Conservation (phyloP, 176 grass and related monocot species). For the Carex myosuroides region DNA sequence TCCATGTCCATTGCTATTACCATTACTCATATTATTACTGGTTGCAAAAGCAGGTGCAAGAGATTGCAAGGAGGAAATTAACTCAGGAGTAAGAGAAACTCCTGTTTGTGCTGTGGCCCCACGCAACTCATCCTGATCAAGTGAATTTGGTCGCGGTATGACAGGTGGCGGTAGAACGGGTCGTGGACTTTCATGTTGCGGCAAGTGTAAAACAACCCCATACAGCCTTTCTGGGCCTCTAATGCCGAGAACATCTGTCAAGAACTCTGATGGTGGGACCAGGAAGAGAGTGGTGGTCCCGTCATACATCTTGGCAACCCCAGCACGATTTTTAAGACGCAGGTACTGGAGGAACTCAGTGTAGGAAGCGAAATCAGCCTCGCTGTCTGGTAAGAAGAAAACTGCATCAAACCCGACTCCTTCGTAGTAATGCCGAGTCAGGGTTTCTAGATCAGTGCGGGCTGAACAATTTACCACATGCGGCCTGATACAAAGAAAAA, state of each 20-base stretch:
- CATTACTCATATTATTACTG: neutral
- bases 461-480: constrained; percentile 71
- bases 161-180: constrained; percentile 11
- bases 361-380: constrained; percentile 91
- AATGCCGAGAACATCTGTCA: constrained; percentile 68
- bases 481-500: constrained; percentile 45
- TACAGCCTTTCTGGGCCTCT: constrained; percentile 81
- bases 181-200: constrained; percentile 50
- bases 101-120: constrained; percentile 35
- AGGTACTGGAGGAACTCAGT: constrained; percentile 87
- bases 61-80: constrained; percentile 70
- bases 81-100: constrained; percentile 61
- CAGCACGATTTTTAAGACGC: constrained; percentile 70
- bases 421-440: constrained; percentile 65
- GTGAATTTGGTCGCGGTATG: constrained; percentile 26
- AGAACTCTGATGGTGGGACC: constrained; percentile 81
- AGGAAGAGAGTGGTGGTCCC: constrained; percentile 68
- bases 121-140: constrained; percentile 18
- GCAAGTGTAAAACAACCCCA: constrained; percentile 75
- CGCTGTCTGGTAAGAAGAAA: constrained; percentile 81
- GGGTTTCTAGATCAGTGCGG: constrained; percentile 82
- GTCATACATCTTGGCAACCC: constrained; percentile 84
- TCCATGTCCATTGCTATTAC: neutral
- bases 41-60: constrained; percentile 40
- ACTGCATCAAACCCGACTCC: constrained; percentile 67